These are phyloP conservation scores for Erysimum pusillum DNA, from an alignment of 441 rosid genomes.

Conservation along the genomic window DNA sequence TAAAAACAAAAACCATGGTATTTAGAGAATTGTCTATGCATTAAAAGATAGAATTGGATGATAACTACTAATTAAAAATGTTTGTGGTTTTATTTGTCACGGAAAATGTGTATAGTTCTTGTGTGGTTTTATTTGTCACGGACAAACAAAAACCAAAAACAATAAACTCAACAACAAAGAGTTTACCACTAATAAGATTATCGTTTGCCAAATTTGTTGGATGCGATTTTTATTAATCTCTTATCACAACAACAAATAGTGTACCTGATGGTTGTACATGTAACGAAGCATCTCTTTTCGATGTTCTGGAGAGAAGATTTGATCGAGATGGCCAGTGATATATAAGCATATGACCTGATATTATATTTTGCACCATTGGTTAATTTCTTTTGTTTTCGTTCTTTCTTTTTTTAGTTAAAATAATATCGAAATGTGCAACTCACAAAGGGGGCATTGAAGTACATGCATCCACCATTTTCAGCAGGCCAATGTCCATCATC, in stretches of 20 bases:
- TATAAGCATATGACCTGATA: conserved; percentile 66
- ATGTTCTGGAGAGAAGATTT: conserved; percentile 62
- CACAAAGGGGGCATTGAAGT: conserved; percentile 59
- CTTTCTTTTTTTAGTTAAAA: too few species aligned
- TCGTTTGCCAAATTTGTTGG: too few species aligned
- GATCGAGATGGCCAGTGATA: conserved; percentile 68
- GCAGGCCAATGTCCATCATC: conserved; percentile 84
- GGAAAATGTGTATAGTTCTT: too few species aligned
- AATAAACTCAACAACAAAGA: too few species aligned
- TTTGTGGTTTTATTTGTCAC: neutral
- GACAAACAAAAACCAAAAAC: too few species aligned
- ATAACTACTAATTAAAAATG: too few species aligned
- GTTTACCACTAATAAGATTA: too few species aligned
- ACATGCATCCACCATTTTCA: conserved; percentile 67
- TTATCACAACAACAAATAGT: too few species aligned
- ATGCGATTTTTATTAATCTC: too few species aligned
- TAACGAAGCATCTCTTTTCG: conserved; percentile 70
- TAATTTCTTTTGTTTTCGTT: neutral
- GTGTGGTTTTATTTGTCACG: too few species aligned
- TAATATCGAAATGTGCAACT: neutral
- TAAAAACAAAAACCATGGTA: too few species aligned
- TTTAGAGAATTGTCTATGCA: too few species aligned
- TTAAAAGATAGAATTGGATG: neutral
- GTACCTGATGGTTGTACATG: conserved; percentile 76
- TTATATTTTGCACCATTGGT: neutral